phyloP scores from a whole-genome alignment of 1,139 yeast species.

The Candida sp. region DNA sequence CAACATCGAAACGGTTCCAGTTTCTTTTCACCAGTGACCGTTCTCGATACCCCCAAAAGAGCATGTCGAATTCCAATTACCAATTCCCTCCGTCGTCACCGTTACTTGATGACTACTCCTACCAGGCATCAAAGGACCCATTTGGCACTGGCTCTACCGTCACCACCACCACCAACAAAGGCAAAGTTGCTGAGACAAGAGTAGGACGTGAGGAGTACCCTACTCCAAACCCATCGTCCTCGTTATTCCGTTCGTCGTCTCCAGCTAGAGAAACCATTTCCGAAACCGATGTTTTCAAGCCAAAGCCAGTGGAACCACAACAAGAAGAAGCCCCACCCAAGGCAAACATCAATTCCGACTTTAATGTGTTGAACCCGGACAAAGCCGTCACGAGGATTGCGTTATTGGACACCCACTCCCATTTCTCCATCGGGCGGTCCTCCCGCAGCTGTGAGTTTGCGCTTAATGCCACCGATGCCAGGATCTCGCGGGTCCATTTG shows the following conservation, averaged over 20 bases:
- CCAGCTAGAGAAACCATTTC: slow-evolving; percentile 26
- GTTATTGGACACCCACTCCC: slow-evolving; percentile 24
- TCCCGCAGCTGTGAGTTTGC: slow-evolving; percentile 64
- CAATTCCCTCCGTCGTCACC: slow-evolving; percentile 72
- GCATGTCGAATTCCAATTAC: slow-evolving; percentile 14
- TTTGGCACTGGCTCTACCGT: slow-evolving; percentile 16
- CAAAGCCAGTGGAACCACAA: background rate
- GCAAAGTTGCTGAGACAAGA: slow-evolving; percentile 4
- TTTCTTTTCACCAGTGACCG: background rate
- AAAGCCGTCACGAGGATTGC: slow-evolving; percentile 42
- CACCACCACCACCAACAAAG: slow-evolving; percentile 1
- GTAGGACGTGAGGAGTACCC: slow-evolving; percentile 40
- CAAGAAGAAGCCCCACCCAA: slow-evolving; percentile 1
- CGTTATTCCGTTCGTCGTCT: slow-evolving; percentile 51
- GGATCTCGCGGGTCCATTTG: slow-evolving; percentile 73
- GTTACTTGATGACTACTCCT: slow-evolving; percentile 31
- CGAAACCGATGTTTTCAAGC: background rate
- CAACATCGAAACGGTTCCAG: background rate
- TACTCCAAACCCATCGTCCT: slow-evolving; percentile 62
- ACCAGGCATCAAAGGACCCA: slow-evolving; percentile 22
- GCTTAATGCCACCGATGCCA: slow-evolving; percentile 56
- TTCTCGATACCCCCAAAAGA: background rate
- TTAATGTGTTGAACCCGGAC: slow-evolving; percentile 46
- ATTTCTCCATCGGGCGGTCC: slow-evolving; percentile 62
- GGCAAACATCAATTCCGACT: slow-evolving; percentile 31